Evolutionary conservation across 2,329 filamentous ascomycete genomes (phyloP).

Genomic region (Aspergillus novoparasiticus): DNA sequence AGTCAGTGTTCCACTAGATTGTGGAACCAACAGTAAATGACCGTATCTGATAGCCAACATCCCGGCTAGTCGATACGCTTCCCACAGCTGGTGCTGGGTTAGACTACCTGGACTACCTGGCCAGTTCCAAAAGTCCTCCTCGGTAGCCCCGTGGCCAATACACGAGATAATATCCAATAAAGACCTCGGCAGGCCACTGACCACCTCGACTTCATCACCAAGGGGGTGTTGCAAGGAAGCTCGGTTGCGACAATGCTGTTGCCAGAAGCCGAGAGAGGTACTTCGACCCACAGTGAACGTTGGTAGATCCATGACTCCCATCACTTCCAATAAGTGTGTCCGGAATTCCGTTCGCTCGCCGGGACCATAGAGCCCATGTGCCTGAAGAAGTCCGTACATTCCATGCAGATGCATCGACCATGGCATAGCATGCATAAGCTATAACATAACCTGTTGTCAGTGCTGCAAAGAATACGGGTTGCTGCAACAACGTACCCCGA

Average conservation of each 20-base stretch:
- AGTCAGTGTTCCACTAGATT: background rate
- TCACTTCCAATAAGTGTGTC: slow-evolving; percentile 31
- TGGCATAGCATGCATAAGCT: slow-evolving; percentile 32
- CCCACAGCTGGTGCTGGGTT: slow-evolving; percentile 33
- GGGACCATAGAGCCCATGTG: slow-evolving; percentile 13
- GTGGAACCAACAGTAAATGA: background rate
- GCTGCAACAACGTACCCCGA: slow-evolving; percentile 26
- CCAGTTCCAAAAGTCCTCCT: slow-evolving; percentile 35
- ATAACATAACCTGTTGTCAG: background rate
- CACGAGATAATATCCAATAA: slow-evolving; percentile 31
- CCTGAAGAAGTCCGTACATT: slow-evolving; percentile 33
- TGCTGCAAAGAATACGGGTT: background rate
- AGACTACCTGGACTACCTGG: slow-evolving; percentile 28
- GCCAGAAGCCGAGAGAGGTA: slow-evolving; percentile 31
- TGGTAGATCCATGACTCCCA: slow-evolving; percentile 36
- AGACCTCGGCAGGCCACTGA: slow-evolving; percentile 32
- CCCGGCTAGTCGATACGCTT: slow-evolving; percentile 31
- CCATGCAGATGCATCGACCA: slow-evolving; percentile 37
- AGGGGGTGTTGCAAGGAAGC: background rate
- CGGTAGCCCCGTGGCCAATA: slow-evolving; percentile 25
- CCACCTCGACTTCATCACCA: slow-evolving; percentile 23
- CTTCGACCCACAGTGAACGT: slow-evolving; percentile 30
- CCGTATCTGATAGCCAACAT: slow-evolving; percentile 26
- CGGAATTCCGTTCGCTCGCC: slow-evolving; percentile 20
- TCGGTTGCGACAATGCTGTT: slow-evolving; percentile 24